Evolutionary conservation across 2,329 filamentous ascomycete species (phyloP), one percentile per base, ranked within the genome.

Genomic region (Phaeoacremonium minimum): DNA sequence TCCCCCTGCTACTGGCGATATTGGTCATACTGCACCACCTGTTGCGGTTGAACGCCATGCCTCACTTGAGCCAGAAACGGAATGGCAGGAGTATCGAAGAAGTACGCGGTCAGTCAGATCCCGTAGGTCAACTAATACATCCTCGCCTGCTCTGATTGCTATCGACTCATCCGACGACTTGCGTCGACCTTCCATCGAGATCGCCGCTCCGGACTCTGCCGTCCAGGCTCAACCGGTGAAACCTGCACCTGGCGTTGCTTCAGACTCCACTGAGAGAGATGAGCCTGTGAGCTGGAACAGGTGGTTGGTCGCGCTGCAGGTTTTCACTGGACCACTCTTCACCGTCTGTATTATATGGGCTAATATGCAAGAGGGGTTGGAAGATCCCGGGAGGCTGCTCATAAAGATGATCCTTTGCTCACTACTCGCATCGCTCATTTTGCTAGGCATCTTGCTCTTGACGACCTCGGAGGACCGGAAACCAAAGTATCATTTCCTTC

Each of bases 321-420:
- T 93, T 33, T 89, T 96, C 55, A 87, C 85, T 0, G 88, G 90
- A 0, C 93, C 93, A 0, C 60, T 93, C 15, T 95, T 97, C 59
- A 78, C 90, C 30, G 75, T 86, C 2, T 56, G 88, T 14, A 79
- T 95, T 18, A 58, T 88, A 15, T 95, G 83, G 80, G 80, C 77
- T 16, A 86, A 86, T 49, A 69, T 73, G 37, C 55, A 61, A 28
- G 69, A 83, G 18, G 80, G 85, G 32, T 58, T 74, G 32, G 67
- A 75, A n/a, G 59, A 67, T 18, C 67, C 75, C 2, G 53, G 61
- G 20, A 63, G 58, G 45, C 65, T 65, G 16, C 66, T 90, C 19
- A 36, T 83, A 13, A 63, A 69, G 28, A 68, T 83, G 47, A 50
- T 79, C 2, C 55, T 87, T 2, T 77, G 73, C 43, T 81, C 85